Evolutionary conservation across 2,329 filamentous ascomycete species (phyloP).

Genomic region (Parascedosporium putredinis): DNA sequence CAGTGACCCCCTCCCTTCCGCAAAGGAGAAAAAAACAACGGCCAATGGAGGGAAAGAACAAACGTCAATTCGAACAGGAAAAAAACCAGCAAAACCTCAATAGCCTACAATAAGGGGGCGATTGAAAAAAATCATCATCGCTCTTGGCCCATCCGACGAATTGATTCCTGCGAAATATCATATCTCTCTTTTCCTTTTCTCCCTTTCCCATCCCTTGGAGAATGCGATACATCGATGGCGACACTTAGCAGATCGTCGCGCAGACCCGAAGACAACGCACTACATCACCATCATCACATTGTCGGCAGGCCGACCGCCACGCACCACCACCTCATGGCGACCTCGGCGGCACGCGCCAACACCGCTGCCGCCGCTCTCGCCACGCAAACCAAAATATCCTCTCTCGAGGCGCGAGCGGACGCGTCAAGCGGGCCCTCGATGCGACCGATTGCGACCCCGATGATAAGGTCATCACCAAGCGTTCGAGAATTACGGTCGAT

Average conservation of each 20-base stretch:
- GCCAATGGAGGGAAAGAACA: background rate
- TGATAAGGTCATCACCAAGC: slow-evolving; percentile 36
- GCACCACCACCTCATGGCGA: slow-evolving; percentile 17
- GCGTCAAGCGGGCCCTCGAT: slow-evolving; percentile 40
- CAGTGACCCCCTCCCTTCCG: too few relatives aligned
- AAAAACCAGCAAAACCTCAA: too few relatives aligned
- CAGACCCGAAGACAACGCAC: background rate
- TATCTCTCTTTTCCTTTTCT: too few relatives aligned
- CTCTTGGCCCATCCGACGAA: background rate
- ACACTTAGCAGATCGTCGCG: background rate
- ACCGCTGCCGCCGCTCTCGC: slow-evolving; percentile 15
- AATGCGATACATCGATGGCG: background rate
- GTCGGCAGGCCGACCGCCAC: slow-evolving; percentile 13
- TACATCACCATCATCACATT: background rate
- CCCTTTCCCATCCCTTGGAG: background rate
- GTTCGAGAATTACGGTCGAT: slow-evolving; percentile 41
- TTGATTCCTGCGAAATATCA: background rate
- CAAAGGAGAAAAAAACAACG: too few relatives aligned
- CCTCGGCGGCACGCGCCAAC: slow-evolving; percentile 18
- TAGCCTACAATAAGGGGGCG: too few relatives aligned
- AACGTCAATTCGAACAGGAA: background rate
- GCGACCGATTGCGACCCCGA: slow-evolving; percentile 30
- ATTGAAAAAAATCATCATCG: background rate
- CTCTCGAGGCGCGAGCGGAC: slow-evolving; percentile 23
- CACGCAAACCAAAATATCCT: slow-evolving; percentile 22